A percentile compares a stretch with the other conserved stretches of the same genome.
Evolutionary conservation across 805 yeast genomes (phyloP).

Genomic region (Nakazawaea peltata): DNA sequence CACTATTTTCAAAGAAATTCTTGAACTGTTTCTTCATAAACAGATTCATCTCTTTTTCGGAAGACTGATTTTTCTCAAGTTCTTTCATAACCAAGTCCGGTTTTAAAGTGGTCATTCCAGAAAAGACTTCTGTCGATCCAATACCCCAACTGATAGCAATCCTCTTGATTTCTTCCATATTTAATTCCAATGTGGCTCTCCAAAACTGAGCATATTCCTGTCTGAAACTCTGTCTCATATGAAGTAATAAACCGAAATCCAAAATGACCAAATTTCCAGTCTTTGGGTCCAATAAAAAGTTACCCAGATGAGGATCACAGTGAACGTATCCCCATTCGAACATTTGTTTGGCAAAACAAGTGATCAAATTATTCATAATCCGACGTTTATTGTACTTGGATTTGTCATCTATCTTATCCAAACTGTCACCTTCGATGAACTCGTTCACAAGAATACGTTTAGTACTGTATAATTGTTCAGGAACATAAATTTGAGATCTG

Average conservation of each 20-base stretch:
- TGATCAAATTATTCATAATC: constrained; percentile 43
- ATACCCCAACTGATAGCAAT: constrained; percentile 64
- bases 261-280: constrained; percentile 49
- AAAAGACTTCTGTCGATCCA: constrained; percentile 53
- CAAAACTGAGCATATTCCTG: constrained; percentile 54
- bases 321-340: constrained; percentile 64
- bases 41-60: constrained; percentile 33
- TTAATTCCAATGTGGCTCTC: constrained; percentile 50
- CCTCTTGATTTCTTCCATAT: constrained; percentile 35
- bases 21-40: constrained; percentile 39
- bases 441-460: constrained; percentile 53
- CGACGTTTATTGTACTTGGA: constrained; percentile 23
- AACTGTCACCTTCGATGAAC: constrained; percentile 67
- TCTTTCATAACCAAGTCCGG: constrained; percentile 27
- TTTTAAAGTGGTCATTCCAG: constrained; percentile 44
- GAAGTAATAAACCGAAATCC: constrained; percentile 70
- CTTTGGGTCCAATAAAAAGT: constrained; percentile 48
- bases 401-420: constrained; percentile 3
- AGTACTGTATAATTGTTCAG: constrained; percentile 39
- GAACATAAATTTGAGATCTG: constrained; percentile 41
- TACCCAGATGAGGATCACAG: constrained; percentile 81
- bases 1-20: constrained; percentile 51
- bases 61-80: constrained; percentile 15
- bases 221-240: constrained; percentile 41
- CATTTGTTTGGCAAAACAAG: constrained; percentile 47